Conservation (phyloP, 2,329 filamentous ascomycete species). For the Cladophialophora immunda region DNA sequence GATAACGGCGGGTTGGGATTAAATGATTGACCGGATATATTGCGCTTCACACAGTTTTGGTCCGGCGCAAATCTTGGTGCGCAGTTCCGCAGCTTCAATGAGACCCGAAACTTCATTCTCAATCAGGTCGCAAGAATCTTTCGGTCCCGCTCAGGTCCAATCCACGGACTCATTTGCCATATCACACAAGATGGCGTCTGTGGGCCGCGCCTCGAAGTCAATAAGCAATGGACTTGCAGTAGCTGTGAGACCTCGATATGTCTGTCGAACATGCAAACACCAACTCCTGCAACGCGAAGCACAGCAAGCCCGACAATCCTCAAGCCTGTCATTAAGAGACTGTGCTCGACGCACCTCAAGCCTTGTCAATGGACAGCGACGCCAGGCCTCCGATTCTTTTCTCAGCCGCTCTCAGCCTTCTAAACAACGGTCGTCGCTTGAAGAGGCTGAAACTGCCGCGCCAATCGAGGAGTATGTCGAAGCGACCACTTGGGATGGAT, state of each 20-base stretch:
- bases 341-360: neutral
- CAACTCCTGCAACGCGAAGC: conserved; percentile 18
- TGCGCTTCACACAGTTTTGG: neutral
- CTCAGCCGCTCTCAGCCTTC: neutral
- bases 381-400: conserved; percentile 2
- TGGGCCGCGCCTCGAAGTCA: conserved; percentile 20
- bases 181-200: conserved; percentile 20
- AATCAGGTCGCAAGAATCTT: neutral
- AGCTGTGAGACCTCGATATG: conserved; percentile 19
- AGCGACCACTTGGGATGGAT: conserved; percentile 57
- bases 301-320: conserved; percentile 29
- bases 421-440: neutral
- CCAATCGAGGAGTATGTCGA: conserved; percentile 26
- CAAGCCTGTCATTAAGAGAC: conserved; percentile 9
- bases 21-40: neutral
- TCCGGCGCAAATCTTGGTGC: neutral
- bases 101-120: neutral
- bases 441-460: neutral
- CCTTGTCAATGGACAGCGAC: neutral
- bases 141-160: neutral
- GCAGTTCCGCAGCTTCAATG: conserved; percentile 6
- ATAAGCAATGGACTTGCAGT: conserved; percentile 22
- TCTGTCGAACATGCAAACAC: conserved; percentile 33
- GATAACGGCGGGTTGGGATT: neutral
- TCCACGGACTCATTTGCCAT: neutral